Base-by-base conservation (phyloP, 2,329 filamentous ascomycete genomes). In the Ophiostoma fasciatum region DNA sequence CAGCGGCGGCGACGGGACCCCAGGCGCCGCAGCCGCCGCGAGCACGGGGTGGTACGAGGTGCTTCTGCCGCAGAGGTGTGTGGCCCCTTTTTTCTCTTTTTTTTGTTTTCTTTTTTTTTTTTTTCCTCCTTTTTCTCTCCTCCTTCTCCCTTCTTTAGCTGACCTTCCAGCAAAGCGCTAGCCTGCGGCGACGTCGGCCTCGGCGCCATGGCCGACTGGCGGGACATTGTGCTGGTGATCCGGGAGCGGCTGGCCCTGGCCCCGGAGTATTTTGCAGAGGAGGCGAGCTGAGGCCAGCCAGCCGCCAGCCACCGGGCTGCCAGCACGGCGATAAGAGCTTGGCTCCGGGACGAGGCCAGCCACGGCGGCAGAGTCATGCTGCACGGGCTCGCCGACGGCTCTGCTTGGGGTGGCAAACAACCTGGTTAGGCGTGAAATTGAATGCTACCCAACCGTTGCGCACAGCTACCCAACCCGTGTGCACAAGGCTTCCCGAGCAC, bases 201-300 rank as follows among this genome's bases (percentile, higher is more conserved):
- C 28, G 85, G 85, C 4, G 85, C 74, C 2, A 94, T 94, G 87
- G 72, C 69, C 51, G 73, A 82, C 35, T 93, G 82, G 82, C 68
- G 61, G 39, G 68, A 78, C 39, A 80, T 94, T 52, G 82, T 90
- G 9, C 52, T 53, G 9, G 60, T 70, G 2, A 68, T 87, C 35
- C 71, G 81, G 51, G 51, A 64, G 9, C 55, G 63, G 38, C 46
- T 77, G 37, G 56, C 56, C 8, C 42, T 64, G 32, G 26, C 33
- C 2, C n/a, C 31, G 12, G 20, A 15, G 18, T 35, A 36, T 7
- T 38, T 36, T 31, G 17, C 21, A 2, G 29, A 28, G 19, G n/a
- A 15, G 6, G 15, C 12, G 8, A 28, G n/a, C n/a, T n/a, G n/a
- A n/a, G n/a, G n/a, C n/a, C n/a, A n/a, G n/a, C n/a, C n/a, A n/a